Conservation (phyloP, 352 stramenopile genomes). For the Elongisporangium senticosum region DNA sequence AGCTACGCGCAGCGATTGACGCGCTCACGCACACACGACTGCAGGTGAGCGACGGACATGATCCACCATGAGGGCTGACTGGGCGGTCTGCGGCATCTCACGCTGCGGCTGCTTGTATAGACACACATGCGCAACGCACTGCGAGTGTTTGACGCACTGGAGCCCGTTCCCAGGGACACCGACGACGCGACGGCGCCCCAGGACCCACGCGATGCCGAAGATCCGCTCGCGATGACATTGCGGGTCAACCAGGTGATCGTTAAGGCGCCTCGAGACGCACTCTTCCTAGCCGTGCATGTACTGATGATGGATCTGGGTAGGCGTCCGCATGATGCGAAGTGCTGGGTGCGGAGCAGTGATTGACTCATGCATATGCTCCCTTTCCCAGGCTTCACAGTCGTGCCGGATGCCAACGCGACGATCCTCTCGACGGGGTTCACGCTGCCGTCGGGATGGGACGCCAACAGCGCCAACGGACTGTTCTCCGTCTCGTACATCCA, state of each 20-base stretch:
- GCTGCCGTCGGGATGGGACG: slow-evolving; percentile 52
- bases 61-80: not conserved
- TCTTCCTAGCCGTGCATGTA: slow-evolving; percentile 67
- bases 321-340: slow-evolving; percentile 4
- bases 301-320: slow-evolving; percentile 68
- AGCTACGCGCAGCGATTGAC: slow-evolving; percentile 32
- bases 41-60: slow-evolving; percentile 16
- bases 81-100: not conserved
- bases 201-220: slow-evolving; percentile 27
- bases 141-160: slow-evolving; percentile 25
- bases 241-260: slow-evolving; percentile 38
- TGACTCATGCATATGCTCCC: not conserved
- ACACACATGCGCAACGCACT: slow-evolving; percentile 70
- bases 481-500: slow-evolving; percentile 57
- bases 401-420: slow-evolving; percentile 5
- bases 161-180: slow-evolving; percentile 3
- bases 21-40: slow-evolving; percentile 20
- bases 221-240: slow-evolving; percentile 38
- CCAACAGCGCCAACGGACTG: slow-evolving; percentile 50
- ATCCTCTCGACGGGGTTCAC: slow-evolving; percentile 14
- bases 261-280: slow-evolving; percentile 43
- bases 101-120: slow-evolving; percentile 15
- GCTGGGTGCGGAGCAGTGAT: slow-evolving; percentile 8
- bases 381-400: slow-evolving; percentile 34
- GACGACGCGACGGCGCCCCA: slow-evolving; percentile 1